phyloP scores from a whole-genome alignment of 1,284 basidiomycete genomes.

The Schizopora paradoxa region DNA sequence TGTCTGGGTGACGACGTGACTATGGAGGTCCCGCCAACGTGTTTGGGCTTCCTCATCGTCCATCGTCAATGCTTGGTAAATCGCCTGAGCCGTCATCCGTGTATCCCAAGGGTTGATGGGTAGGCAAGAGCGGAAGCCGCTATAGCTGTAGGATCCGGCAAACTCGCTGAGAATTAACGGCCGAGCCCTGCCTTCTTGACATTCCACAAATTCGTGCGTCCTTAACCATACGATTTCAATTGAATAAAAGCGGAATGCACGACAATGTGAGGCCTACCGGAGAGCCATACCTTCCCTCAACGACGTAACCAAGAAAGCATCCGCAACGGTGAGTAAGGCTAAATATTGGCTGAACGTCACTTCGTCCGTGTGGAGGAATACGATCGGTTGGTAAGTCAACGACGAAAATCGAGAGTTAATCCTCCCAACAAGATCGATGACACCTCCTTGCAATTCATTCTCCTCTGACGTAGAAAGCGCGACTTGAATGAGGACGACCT shows the following conservation, averaged over 20 bases:
- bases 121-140: constrained; percentile 81
- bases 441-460: constrained; percentile 69
- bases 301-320: constrained; percentile 83
- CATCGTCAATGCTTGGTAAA: constrained; percentile 77
- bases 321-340: constrained; percentile 75
- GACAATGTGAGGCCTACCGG: constrained; percentile 33
- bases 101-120: constrained; percentile 83
- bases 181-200: constrained; percentile 63
- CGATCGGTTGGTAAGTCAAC: constrained; percentile 82
- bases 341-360: constrained; percentile 84
- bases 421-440: constrained; percentile 72
- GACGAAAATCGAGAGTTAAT: constrained; percentile 82
- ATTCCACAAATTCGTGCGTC: constrained; percentile 82
- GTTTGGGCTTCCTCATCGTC: constrained; percentile 60
- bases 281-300: constrained; percentile 87
- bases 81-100: constrained; percentile 69
- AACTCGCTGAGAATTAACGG: constrained; percentile 82
- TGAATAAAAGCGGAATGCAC: background rate
- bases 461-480: constrained; percentile 79
- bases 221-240: constrained; percentile 26
- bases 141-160: constrained; percentile 81
- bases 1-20: constrained; percentile 83
- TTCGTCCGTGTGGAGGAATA: constrained; percentile 84
- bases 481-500: constrained; percentile 82
- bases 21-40: constrained; percentile 83